These are phyloP conservation scores for Hypoxylon sp. DNA, from an alignment of 2,329 filamentous ascomycete genomes.

Conservation along the genomic window DNA sequence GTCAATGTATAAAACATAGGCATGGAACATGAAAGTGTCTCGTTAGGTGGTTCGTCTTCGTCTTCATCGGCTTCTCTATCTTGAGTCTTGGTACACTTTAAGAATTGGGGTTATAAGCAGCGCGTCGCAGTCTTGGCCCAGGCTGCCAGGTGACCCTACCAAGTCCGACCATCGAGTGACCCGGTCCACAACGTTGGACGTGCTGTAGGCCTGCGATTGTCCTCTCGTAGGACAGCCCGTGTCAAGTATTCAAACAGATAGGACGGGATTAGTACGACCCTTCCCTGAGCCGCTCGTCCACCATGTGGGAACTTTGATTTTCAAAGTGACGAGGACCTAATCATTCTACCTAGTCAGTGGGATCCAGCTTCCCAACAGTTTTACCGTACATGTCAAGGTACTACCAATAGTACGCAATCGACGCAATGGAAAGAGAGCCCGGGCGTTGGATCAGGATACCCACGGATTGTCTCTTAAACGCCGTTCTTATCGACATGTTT, in stretches of 20 bases:
- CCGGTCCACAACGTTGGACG: slow-evolving; percentile 9
- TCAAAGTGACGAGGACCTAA: slow-evolving; percentile 11
- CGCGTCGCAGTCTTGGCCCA: slow-evolving; percentile 8
- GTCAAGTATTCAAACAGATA: slow-evolving; percentile 24
- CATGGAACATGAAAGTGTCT: slow-evolving; percentile 1
- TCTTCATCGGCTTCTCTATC: not conserved
- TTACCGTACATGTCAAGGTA: not conserved
- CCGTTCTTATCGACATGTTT: not conserved
- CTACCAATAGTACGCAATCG: too few relatives aligned
- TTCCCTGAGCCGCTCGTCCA: slow-evolving; percentile 27
- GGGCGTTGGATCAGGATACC: not conserved
- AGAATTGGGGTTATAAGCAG: not conserved
- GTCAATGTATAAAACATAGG: not conserved
- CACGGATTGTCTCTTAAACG: not conserved
- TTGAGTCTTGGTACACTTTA: slow-evolving; percentile 3
- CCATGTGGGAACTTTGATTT: slow-evolving; percentile 24
- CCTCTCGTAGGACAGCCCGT: slow-evolving; percentile 26
- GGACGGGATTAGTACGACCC: slow-evolving; percentile 26
- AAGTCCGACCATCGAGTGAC: slow-evolving; percentile 7
- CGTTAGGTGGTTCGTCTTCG: not conserved
- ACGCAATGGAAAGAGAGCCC: not conserved
- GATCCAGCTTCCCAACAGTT: not conserved
- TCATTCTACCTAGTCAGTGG: slow-evolving; percentile 1
- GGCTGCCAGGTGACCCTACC: slow-evolving; percentile 16
- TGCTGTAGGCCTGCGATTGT: slow-evolving; percentile 23